Evolutionary conservation across 2,329 filamentous ascomycete genomes (phyloP).

Genomic region (Tolypocladium album): DNA sequence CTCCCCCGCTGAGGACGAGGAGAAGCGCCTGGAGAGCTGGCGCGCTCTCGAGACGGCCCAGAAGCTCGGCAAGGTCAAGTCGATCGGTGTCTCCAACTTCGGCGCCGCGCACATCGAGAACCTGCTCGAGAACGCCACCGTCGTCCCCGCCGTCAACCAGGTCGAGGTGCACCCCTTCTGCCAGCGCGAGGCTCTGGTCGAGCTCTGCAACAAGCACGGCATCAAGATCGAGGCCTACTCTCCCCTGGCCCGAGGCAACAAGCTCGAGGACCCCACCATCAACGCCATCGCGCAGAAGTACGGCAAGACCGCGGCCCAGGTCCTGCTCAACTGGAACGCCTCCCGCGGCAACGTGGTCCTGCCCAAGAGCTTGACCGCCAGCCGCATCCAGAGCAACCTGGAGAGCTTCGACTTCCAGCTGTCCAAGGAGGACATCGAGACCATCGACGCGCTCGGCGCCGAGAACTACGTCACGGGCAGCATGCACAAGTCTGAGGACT

Average conservation of each 20-base stretch:
- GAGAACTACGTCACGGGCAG: constrained; percentile 60
- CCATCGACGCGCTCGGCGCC: constrained; percentile 50
- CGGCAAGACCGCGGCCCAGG: constrained; percentile 58
- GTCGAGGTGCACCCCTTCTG: constrained; percentile 71
- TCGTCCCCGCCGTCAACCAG: constrained; percentile 63
- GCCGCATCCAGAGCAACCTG: constrained; percentile 57
- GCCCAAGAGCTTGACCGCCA: constrained; percentile 59
- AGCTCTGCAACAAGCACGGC: constrained; percentile 42
- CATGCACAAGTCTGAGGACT: constrained; percentile 29
- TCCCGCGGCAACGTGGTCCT: constrained; percentile 65
- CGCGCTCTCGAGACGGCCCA: constrained; percentile 57
- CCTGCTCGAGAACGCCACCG: constrained; percentile 42
- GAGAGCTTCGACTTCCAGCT: constrained; percentile 53
- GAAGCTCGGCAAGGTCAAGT: constrained; percentile 50
- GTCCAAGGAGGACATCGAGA: constrained; percentile 45
- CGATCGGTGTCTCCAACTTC: constrained; percentile 73
- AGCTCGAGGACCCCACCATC: constrained; percentile 48
- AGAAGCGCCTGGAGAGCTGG: constrained; percentile 63
- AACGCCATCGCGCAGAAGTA: constrained; percentile 57
- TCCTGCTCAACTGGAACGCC: constrained; percentile 69
- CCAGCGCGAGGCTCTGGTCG: constrained; percentile 48
- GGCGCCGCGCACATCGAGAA: constrained; percentile 53
- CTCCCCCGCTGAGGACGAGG: constrained; percentile 54
- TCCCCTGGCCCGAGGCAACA: constrained; percentile 24
- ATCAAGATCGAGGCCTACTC: constrained; percentile 54